Evolutionary conservation across 768 basidiomycete genomes (phyloP), one percentile per base, ranked within the genome.

Genomic region (Lentinula detonsa): DNA sequence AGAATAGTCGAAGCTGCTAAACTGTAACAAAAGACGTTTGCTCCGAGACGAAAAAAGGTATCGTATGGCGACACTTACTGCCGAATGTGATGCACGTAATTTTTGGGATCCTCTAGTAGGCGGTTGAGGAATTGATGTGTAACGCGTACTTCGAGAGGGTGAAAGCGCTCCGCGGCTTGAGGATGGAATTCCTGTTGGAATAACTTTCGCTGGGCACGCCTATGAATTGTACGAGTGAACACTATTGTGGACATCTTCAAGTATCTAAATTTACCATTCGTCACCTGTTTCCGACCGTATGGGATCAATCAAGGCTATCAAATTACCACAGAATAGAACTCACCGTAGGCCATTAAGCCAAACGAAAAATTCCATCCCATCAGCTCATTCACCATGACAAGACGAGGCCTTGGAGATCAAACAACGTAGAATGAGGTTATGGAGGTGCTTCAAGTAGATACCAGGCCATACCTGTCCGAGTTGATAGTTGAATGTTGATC

Each of bases 401-500:
- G 34, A 23, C 51, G 48, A 8, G 66, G 56, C 23, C 66, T 65
- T 16, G 46, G 11, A 23, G 46, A 23, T 48, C n/a, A 23, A 15
- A 11, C 13, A 13, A 13, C 5, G n/a, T n/a, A 2, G 2, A n/a
- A 33, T 18, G 9, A 48, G 46, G n/a, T 23, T 10, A n/a, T 13
- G 16, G 42, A 43, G 16, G 21, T n/a, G 46, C 42, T 9, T 18
- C 46, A 23, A 48, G 18, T 48, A 9, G 46, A 21, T 4, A 2
- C 46, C 48, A 21, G 18, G 2, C n/a, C 37, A 48, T 35, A 78
- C 57, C 77, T 70, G 62, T 69, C 68, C 2, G 77, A 76, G 63
- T 77, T 75, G 9, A 72, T 72, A 7, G 66, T 63, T 1, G 74
- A 75, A 10, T 72, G 68, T 31, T 71, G 70, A 37, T 76, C 73